A percentile compares a stretch with the other conserved stretches of the same genome.
phyloP scores from a whole-genome alignment of 2,329 filamentous ascomycete species.

The Nannizziopsis arthrosporioides region DNA sequence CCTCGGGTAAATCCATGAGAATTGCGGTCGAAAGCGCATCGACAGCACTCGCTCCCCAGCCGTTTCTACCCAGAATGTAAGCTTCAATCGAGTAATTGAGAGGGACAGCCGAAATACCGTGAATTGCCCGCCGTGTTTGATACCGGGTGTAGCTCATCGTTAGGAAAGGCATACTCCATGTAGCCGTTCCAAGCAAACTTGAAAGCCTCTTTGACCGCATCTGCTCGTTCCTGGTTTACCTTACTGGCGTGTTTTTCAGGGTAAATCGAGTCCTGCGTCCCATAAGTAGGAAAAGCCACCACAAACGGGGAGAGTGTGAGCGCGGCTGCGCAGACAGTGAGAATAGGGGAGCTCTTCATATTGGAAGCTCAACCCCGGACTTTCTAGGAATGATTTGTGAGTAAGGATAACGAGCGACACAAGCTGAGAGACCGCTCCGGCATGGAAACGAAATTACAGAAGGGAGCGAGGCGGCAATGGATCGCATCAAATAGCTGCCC shows the following conservation, averaged over 20 bases:
- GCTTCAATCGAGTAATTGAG: neutral
- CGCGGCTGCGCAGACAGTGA: slow-evolving; percentile 3
- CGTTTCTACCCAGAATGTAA: slow-evolving; percentile 47
- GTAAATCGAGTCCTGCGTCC: neutral
- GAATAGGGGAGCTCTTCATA: slow-evolving; percentile 4
- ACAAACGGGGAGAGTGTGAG: slow-evolving; percentile 7
- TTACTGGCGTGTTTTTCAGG: neutral
- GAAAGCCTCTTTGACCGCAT: slow-evolving; percentile 57
- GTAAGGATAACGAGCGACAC: neutral
- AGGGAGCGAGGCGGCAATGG: no score
- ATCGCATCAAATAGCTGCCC: no score
- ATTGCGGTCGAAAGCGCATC: slow-evolving; percentile 71
- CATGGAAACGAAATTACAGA: neutral
- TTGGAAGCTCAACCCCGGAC: neutral
- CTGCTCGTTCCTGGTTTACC: slow-evolving; percentile 33
- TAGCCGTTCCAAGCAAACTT: slow-evolving; percentile 62
- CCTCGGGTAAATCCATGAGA: slow-evolving; percentile 57
- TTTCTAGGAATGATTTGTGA: neutral
- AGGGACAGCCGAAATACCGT: slow-evolving; percentile 40
- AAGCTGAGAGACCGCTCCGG: neutral
- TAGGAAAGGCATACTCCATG: slow-evolving; percentile 59
- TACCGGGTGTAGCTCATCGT: slow-evolving; percentile 62
- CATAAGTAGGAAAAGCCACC: slow-evolving; percentile 8
- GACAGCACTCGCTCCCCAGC: slow-evolving; percentile 73
- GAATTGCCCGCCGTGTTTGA: slow-evolving; percentile 56